Evolutionary conservation across 2,329 filamentous ascomycete species (phyloP).

Genomic region (Xylaria sp.): DNA sequence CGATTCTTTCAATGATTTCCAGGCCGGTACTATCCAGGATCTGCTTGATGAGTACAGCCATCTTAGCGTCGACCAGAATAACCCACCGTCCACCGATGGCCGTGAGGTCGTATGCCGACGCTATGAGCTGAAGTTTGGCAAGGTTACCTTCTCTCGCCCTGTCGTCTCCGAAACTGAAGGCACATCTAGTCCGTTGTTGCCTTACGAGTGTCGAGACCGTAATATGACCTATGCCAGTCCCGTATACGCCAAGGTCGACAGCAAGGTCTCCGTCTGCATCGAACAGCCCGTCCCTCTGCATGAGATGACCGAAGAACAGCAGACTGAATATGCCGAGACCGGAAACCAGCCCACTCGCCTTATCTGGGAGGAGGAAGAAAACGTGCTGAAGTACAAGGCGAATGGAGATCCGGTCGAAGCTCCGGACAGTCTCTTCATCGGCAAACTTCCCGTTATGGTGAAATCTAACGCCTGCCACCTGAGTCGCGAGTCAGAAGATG

Average conservation of each 20-base stretch:
- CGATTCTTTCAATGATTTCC: conserved; percentile 98
- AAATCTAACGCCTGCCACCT: conserved; percentile 96
- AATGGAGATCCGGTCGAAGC: conserved; percentile 74
- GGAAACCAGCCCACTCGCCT: conserved; percentile 69
- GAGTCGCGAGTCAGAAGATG: conserved; percentile 83
- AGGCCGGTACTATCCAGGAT: conserved; percentile 91
- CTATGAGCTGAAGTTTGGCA: conserved; percentile 95
- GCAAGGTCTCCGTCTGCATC: conserved; percentile 84
- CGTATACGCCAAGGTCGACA: conserved; percentile 88
- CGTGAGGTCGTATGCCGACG: conserved; percentile 86
- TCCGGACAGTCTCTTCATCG: conserved; percentile 85
- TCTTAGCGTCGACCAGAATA: conserved; percentile 93
- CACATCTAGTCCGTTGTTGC: conserved; percentile 83
- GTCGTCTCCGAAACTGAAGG: conserved; percentile 95
- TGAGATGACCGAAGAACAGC: conserved; percentile 75
- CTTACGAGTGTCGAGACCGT: conserved; percentile 93
- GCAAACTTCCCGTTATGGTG: conserved; percentile 97
- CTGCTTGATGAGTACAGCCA: conserved; percentile 91
- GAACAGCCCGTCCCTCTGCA: conserved; percentile 75
- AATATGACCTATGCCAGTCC: conserved; percentile 96
- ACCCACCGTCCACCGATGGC: conserved; percentile 77
- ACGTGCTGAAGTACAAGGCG: conserved; percentile 63
- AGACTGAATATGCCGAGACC: conserved; percentile 64
- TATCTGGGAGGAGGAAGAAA: conserved; percentile 70
- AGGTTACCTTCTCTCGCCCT: conserved; percentile 87